Base-by-base conservation (phyloP, 78 protist genomes). In the Cavenderia fasciculata region DNA sequence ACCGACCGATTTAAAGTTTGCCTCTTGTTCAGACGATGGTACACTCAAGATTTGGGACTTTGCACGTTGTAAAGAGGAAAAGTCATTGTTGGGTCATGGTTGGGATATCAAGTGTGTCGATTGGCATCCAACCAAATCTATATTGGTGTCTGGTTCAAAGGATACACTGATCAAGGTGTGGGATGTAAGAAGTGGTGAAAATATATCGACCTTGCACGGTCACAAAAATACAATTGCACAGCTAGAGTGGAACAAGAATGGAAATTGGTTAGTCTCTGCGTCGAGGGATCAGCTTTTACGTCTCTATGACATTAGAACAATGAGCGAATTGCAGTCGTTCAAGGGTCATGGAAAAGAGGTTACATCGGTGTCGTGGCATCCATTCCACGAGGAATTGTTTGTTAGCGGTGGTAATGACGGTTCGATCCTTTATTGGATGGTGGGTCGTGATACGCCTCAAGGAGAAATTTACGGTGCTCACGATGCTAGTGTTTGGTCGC, bases 121-220 rank as follows among this genome's bases (percentile, higher is more conserved):
- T 4, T 98, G 99, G 99, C 99, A 98, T 63, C 98, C 99, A 12
- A 16, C 34, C 5, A 93, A 91, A 71, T 36, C 94, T 6, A 59
- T 98, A 40, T 23, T 98, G 19, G 98, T 84, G 5, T 86, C 96
- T 5, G 99, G 98, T 36, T 25, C 91, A 23, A 94, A 94, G 79
- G 99, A 98, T 49, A 75, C 77, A 16, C 8, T 23, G 10, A 69
- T 98, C 57, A 95, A 93, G 63, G 56, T 98, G n/a, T 98, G 99
- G 99, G 99, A 98, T 46, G 92, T 98, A 14, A 84, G 92, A 16
- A 2, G 87, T 31, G 95, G 90, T 29, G 21, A 29, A n/a, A 77
- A 63, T n/a, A 57, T 96, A 4, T 12, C 56, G 31, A 92, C 97
- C 6, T 31, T 97, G 23, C 70, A 95, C 93, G 96, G 74, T 12